Evolutionary conservation across 2,329 filamentous ascomycete species (phyloP).

Genomic region (Verticillium tricorpus): DNA sequence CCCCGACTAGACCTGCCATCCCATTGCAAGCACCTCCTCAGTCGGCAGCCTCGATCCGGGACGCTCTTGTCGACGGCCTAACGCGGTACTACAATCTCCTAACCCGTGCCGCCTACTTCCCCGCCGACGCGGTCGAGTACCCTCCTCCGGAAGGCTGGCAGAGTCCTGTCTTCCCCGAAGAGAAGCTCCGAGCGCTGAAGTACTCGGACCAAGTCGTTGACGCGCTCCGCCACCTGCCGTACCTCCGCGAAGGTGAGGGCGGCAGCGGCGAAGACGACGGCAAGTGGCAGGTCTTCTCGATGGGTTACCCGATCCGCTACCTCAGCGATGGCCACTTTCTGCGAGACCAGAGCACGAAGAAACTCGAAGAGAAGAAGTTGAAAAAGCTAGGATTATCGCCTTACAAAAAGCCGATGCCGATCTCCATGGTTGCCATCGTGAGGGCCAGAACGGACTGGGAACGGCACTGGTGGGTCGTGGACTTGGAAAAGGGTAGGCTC

Average conservation of each 20-base stretch:
- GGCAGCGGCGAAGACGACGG: not conserved
- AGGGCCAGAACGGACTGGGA: constrained; percentile 8
- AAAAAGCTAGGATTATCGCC: not conserved
- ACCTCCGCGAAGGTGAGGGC: constrained; percentile 1
- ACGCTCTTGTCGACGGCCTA: not conserved
- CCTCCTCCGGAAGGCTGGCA: constrained; percentile 1
- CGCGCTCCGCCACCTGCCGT: constrained; percentile 5
- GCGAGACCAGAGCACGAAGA: constrained; percentile 25
- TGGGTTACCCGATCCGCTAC: constrained; percentile 3
- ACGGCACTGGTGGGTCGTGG: not conserved
- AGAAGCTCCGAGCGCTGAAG: constrained; percentile 2
- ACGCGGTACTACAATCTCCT: constrained; percentile 3
- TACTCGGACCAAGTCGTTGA: constrained; percentile 5
- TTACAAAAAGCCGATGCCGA: not conserved
- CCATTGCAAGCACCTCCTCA: not conserved
- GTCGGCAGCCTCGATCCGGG: not conserved
- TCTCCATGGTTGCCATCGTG: not conserved
- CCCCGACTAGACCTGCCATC: not conserved
- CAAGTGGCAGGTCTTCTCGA: constrained; percentile 2
- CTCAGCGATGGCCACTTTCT: constrained; percentile 8
- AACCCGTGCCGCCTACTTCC: not conserved
- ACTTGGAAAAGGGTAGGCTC: not conserved
- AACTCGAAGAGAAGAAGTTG: constrained; percentile 2
- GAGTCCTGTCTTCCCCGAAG: not conserved
- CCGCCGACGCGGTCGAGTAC: not conserved